Evolutionary conservation across 176 grass and related monocot species (phyloP).

Genomic region (Rhynchospora pubera): DNA sequence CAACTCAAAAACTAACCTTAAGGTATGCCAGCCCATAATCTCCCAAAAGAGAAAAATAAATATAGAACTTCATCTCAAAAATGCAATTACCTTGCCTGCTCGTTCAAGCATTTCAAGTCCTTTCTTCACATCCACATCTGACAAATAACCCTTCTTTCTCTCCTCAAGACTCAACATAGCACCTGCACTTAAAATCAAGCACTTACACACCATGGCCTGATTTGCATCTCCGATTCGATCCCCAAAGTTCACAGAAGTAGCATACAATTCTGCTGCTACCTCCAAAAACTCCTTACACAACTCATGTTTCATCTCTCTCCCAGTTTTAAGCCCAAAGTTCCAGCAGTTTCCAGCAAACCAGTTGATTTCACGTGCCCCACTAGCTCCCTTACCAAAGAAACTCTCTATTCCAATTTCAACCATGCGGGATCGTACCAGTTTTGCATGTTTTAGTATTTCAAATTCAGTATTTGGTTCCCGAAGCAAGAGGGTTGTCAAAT

Average conservation of each 20-base stretch:
- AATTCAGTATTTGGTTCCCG: conserved; percentile 41
- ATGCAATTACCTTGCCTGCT: conserved; percentile 74
- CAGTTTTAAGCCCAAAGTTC: conserved; percentile 54
- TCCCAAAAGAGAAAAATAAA: not conserved
- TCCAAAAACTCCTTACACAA: conserved; percentile 64
- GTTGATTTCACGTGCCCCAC: conserved; percentile 55
- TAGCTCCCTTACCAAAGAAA: conserved; percentile 59
- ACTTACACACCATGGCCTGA: conserved; percentile 47
- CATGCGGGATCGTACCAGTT: conserved; percentile 51
- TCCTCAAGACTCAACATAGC: conserved; percentile 52
- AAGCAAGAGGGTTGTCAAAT: conserved; percentile 63
- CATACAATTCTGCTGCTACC: conserved; percentile 63
- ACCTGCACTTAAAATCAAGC: conserved; percentile 61
- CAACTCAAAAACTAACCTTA: not conserved
- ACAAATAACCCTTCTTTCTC: conserved; percentile 40
- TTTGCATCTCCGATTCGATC: conserved; percentile 38
- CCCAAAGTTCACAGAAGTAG: not conserved
- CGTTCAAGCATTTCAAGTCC: conserved; percentile 68
- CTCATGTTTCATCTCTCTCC: conserved; percentile 47
- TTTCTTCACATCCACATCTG: conserved; percentile 64
- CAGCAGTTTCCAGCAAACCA: conserved; percentile 71
- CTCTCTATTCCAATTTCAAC: conserved; percentile 46
- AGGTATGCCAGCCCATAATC: too few relatives aligned
- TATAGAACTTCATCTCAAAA: conserved; percentile 22
- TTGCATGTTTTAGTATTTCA: conserved; percentile 78